Percentiles rank a stretch among this genome's conserved stretches.
Evolutionary conservation across 1,284 basidiomycete species (phyloP).

Genomic region (Volvariella surrecta): DNA sequence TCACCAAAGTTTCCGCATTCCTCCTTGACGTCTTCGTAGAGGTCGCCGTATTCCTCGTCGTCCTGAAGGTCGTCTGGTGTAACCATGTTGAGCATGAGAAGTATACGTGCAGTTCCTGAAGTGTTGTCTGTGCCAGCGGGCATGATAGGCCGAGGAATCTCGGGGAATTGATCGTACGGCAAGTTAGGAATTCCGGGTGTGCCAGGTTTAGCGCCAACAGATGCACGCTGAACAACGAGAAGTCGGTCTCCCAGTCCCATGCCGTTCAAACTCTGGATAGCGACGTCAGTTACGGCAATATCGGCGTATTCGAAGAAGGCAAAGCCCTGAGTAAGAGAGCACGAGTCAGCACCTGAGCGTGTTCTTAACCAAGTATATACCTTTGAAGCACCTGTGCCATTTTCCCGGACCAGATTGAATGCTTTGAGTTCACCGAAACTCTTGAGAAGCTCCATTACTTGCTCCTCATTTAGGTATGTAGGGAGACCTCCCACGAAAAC

Average conservation of each 20-base stretch:
- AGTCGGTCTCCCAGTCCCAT: slow-evolving; percentile 98
- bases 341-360: neutral
- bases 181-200: slow-evolving; percentile 53
- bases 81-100: slow-evolving; percentile 99
- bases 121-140: slow-evolving; percentile 59
- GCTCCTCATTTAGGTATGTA: slow-evolving; percentile 91
- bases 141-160: slow-evolving; percentile 77
- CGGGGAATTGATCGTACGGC: slow-evolving; percentile 66
- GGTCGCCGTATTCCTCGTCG: slow-evolving; percentile 90
- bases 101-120: slow-evolving; percentile 62
- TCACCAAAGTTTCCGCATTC: slow-evolving; percentile 82
- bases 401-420: slow-evolving; percentile 97
- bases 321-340: slow-evolving; percentile 62
- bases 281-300: slow-evolving; percentile 82
- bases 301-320: slow-evolving; percentile 99
- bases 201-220: slow-evolving; percentile 80
- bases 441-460: slow-evolving; percentile 96
- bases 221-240: slow-evolving; percentile 93
- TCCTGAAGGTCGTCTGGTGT: slow-evolving; percentile 87
- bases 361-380: slow-evolving; percentile 26
- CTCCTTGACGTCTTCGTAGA: slow-evolving; percentile 92
- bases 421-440: slow-evolving; percentile 96
- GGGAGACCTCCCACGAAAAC: slow-evolving; percentile 96
- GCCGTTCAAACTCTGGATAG: slow-evolving; percentile 92
- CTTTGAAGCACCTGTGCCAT: slow-evolving; percentile 84